Evolutionary conservation across 2,329 filamentous ascomycete species (phyloP), one percentile per base, ranked within the genome.

Genomic region (Stagonosporopsis cucurbitacearum): DNA sequence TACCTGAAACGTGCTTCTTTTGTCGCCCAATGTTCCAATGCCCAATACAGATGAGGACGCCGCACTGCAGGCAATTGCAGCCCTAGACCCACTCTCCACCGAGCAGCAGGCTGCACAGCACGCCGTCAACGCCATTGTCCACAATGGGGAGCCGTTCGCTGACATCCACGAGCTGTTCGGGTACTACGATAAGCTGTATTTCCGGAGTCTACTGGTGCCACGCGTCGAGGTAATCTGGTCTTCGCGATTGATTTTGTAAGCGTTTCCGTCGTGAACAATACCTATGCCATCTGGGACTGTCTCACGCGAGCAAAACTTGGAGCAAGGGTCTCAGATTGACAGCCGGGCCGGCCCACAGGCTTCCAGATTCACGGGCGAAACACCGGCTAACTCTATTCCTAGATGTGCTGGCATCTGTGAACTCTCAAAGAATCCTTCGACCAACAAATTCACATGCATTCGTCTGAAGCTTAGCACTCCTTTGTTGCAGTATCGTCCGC

Each of bases 371-470:
- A 30, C 53, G 30, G 50, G 28, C 42, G 57, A 59, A 57, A 60
- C 54, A 35, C 13, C 30, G 32, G 53, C 63, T 67, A 57, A 67
- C 57, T 54, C 49, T 56, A 50, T 43, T 56, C 40, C 23, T 35
- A 73, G 74, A 37, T 79, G 78, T 60, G 78, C 78, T 50, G 78
- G 77, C 39, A 78, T 78, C 52, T 80, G 78, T 60, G 78, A 80
- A 56, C 71, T 80, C 26, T 71, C 74, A 35, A 77, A 73, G 47
- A 75, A 78, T 49, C 60, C 68, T 15, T 53, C 69, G 17, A 71
- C 67, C 11, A 71, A 68, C 28, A 77, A 73, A 47, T 75, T 74
- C 56, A 73, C 72, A 6, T 70, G 74, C 48, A 77, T 79, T 44
- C 70, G 75, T 20, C 61, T 80, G 37, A 79, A 80, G 62, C 65